Evolutionary conservation across 2,329 filamentous ascomycete genomes (phyloP), one percentile per base, ranked within the genome.

Genomic region (Xylariaceae sp.): DNA sequence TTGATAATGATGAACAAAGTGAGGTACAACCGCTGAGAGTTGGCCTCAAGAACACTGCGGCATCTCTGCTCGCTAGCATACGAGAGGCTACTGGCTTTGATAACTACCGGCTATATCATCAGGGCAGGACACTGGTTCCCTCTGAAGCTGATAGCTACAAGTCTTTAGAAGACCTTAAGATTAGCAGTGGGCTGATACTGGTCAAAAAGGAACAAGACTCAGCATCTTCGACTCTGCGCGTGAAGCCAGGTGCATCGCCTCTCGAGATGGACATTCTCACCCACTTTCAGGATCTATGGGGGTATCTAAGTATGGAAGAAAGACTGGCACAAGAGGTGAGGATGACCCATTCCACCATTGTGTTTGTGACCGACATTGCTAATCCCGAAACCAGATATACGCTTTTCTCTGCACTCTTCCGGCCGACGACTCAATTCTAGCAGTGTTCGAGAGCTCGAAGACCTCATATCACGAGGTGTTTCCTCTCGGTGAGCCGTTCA

Each of bases 201-300:
- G 76, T 90, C 40, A 85, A 82, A 58, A 75, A 77, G 14, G 78
- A 82, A 39, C 74, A 77, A 17, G 74, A 77, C 12, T 62, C 69
- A 1, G 65, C 70, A 9, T 67, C 70, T 3, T 67, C 73, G 49
- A 63, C 75, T 22, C 58, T 72, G 54, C 62, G 74, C 30, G 69
- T 77, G 45, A 75, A 73, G 53, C 76, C 69, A 45, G 81, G 72
- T 44, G 79, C 73, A 42, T 83, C 73, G 54, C 78, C 72, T 33
- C 77, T 97, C 2, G 90, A 97, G 63, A 77, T 81, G 11, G 88
- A 92, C 59, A 84, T 97, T 18, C 73, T 94, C 58, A 78, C 83
- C 49, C 88, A 95, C 66, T 95, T 96, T 61, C 80, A 89, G 47
- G 84, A 92, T 53, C 71, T 99, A 19, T 96, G 94, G 77, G 80